phyloP scores from a whole-genome alignment of 1,139 yeast species.

The Zygoascus hellenicus region DNA sequence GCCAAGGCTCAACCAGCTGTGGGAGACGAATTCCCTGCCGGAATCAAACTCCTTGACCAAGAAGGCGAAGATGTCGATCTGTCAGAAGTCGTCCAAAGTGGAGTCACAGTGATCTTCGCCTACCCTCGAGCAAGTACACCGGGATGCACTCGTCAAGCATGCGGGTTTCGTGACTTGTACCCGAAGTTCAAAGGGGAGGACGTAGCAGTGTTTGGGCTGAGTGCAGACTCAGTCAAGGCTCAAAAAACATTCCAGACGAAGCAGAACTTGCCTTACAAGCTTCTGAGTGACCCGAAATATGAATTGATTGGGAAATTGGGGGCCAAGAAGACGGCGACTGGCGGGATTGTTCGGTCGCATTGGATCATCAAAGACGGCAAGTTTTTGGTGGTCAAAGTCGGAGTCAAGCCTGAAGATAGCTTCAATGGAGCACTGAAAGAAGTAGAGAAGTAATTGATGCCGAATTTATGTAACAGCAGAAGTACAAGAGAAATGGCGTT shows the following conservation, averaged over 20 bases:
- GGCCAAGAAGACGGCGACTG: conserved; percentile 63
- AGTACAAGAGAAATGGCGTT: too few species aligned
- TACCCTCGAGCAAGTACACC: conserved; percentile 95
- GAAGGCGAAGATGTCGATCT: conserved; percentile 50
- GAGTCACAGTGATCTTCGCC: conserved; percentile 41
- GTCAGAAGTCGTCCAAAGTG: conserved; percentile 18
- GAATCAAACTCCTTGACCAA: conserved; percentile 52
- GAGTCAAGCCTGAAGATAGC: conserved; percentile 76
- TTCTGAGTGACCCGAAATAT: conserved; percentile 71
- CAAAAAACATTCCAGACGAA: conserved; percentile 72
- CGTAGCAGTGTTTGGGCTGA: conserved; percentile 38
- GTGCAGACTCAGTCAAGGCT: conserved; percentile 68
- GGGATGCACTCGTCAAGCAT: conserved; percentile 87
- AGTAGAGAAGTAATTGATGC: conserved; percentile 13
- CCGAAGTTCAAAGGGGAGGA: conserved; percentile 45
- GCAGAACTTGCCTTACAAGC: conserved; percentile 63
- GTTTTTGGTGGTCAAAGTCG: conserved; percentile 56
- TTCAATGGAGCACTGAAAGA: conserved; percentile 46
- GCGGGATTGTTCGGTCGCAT: conserved; percentile 77
- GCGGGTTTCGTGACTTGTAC: conserved; percentile 73
- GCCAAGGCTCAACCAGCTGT: conserved; percentile 22
- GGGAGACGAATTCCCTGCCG: conserved; percentile 70
- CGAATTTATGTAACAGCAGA: neutral
- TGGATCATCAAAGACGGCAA: conserved; percentile 83
- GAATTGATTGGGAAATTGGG: conserved; percentile 69